Base-by-base conservation (phyloP, 306 rosid species). In the Cicer arietinum region DNA sequence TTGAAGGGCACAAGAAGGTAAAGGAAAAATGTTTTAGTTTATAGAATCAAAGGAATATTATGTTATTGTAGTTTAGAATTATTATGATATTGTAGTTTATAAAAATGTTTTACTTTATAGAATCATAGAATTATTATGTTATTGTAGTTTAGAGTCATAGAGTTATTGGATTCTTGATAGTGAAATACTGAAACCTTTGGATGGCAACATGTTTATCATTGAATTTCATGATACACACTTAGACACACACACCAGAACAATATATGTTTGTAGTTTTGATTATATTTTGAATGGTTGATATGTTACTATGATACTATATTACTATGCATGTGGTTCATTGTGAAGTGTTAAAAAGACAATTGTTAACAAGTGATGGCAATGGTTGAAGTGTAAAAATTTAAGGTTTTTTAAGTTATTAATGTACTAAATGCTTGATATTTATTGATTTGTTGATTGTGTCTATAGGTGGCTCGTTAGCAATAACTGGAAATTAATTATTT, bases 1-100 rank as follows among this genome's bases (percentile, higher is more conserved):
- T 95, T 35, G 99, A 95, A 41, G 99, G 97, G 62, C 99, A 95
- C 82, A 83, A 80, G 61, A 90, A 92, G 95, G 99, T 89, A 75
- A 13, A 17, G 16, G 17, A 10, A 44, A 17, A 6, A 2, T 7
- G 6, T 42, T 69, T 63, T 63, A 57, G 48, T 7, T 17, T 10
- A n/a, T n/a, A 50, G 56, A 50, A 50, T 13, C 37, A 30, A 30
- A 4, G 37, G 4, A 30, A 30, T 13, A 50, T 57, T 60, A n/a
- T 17, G 57, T 80, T 75, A n/a, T 18, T 56, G 7, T 51, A 74
- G 48, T 9, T 6, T 57, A 30, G 0, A 3, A 30, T 30, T 30
- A 30, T 30, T 30, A 30, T 30, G 37, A 30, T 30, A 30, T 51
- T 51, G 57, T 46, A 59, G 22, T 61, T 10, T 74, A 8, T 25